Conservation (phyloP, 495 filamentous ascomycete genomes). For the Polyplosphaeria fusca region DNA sequence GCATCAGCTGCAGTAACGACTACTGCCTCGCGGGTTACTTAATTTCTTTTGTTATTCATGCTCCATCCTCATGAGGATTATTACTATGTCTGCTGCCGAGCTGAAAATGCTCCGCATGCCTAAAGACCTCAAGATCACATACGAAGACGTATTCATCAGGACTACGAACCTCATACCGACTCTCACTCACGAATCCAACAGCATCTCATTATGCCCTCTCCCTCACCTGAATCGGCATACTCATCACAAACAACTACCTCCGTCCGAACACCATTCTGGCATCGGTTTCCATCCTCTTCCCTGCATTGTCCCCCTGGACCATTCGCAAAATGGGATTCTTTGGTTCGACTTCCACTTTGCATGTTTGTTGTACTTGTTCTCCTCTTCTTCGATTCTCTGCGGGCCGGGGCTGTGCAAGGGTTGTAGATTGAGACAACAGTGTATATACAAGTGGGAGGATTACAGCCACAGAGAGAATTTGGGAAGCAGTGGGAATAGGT, state of each 20-base stretch:
- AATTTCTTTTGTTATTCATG: slow-evolving; percentile 32
- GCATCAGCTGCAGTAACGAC: slow-evolving; percentile 8
- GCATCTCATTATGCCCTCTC: slow-evolving; percentile 1
- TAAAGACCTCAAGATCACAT: slow-evolving; percentile 22
- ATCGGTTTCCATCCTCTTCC: background rate
- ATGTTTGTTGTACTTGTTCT: slow-evolving; percentile 24
- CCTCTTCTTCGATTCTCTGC: slow-evolving; percentile 24
- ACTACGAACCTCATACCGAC: slow-evolving; percentile 15
- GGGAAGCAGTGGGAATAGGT: slow-evolving; percentile 1
- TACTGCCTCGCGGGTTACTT: slow-evolving; percentile 25
- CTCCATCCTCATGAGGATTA: slow-evolving; percentile 15
- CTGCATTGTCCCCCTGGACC: slow-evolving; percentile 9
- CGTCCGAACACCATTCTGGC: background rate
- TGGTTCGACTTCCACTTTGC: slow-evolving; percentile 11
- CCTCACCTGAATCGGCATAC: background rate
- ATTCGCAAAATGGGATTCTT: slow-evolving; percentile 9
- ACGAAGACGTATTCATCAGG: slow-evolving; percentile 14
- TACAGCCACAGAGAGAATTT: slow-evolving; percentile 6
- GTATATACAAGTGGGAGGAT: slow-evolving; percentile 18
- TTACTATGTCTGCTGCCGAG: slow-evolving; percentile 10
- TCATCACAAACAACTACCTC: background rate
- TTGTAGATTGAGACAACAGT: slow-evolving; percentile 24
- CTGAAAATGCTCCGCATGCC: slow-evolving; percentile 29
- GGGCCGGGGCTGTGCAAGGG: slow-evolving; percentile 14
- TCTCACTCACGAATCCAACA: slow-evolving; percentile 1